Base-by-base conservation (phyloP, 2,329 filamentous ascomycete genomes). In the Aspergillus niger region DNA sequence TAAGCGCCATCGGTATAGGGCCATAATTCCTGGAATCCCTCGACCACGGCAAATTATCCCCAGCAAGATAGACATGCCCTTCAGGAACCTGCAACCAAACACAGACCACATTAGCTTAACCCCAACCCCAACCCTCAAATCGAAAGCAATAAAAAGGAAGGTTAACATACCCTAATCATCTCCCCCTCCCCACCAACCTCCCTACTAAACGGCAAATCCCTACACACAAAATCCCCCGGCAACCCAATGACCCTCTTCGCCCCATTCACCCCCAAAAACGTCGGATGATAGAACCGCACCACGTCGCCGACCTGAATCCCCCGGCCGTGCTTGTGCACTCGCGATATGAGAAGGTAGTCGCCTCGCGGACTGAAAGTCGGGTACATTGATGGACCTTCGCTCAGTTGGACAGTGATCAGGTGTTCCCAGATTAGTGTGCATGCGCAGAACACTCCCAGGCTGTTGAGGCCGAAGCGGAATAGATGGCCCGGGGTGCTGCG, bases 51-150 rank as follows among this genome's bases (percentile, higher is more conserved):
- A 97, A 72, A 75, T 98, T 98, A 76, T 99, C 95, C 2, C 95
- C 95, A 2, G 88, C 86, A 6, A 97, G 81, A 86, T 92, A 98
- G 70, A 92, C 96, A 80, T 99, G 95, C 1, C 95, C 95, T 71
- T 90, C 82, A 0, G 95, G 95, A 15, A 99, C 87, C 91, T 96
- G 70, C 8, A 26, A 52, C 28, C 28, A 30, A 30, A 11, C 28
- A 30, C 48, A 56, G 50, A 58, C 32, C 55, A 43, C 41, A 63
- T 48, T 50, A 63, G 15, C 30, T 36, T 60, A 49, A 15, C 5
- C 38, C 11, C 49, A 28, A 17, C 11, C 36, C 24, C 47, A n/a
- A 22, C 32, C 38, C 15, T n/a, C 15, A 36, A 53, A 13, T 36
- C 41, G 10, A 56, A 52, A 47, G 56, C 36, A 41, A 52, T 8